These are phyloP conservation scores for Pichia paraexigua DNA, from an alignment of 805 yeast species.

Conservation along the genomic window DNA sequence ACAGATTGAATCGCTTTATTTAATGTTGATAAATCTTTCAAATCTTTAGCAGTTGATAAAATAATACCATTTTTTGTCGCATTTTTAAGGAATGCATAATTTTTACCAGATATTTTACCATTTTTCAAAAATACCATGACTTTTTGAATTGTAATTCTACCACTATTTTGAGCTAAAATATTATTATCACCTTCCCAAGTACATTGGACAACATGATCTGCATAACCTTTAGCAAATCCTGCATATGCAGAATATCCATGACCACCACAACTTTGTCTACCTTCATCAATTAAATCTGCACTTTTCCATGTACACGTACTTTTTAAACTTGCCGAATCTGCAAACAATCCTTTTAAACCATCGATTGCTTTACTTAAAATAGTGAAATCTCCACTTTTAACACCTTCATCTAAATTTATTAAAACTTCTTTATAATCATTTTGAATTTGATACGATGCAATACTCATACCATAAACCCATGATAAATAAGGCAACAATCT, in stretches of 20 bases:
- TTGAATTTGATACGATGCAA: slow-evolving; percentile 59
- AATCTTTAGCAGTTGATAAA: slow-evolving; percentile 20
- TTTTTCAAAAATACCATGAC: slow-evolving; percentile 30
- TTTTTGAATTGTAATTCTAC: slow-evolving; percentile 61
- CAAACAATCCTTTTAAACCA: slow-evolving; percentile 69
- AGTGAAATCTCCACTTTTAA: slow-evolving; percentile 38
- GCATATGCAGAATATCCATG: slow-evolving; percentile 93
- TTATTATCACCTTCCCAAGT: slow-evolving; percentile 98
- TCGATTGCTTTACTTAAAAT: slow-evolving; percentile 41
- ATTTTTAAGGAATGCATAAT: slow-evolving; percentile 31
- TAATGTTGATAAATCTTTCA: slow-evolving; percentile 26
- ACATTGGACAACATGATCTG: slow-evolving; percentile 96
- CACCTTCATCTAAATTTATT: slow-evolving; percentile 46
- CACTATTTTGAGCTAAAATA: slow-evolving; percentile 75
- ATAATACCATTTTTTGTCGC: slow-evolving; percentile 27
- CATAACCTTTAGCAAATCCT: slow-evolving; percentile 81
- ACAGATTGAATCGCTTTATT: slow-evolving; percentile 33
- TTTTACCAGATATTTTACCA: slow-evolving; percentile 29
- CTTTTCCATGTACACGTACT: slow-evolving; percentile 87
- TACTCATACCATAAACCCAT: slow-evolving; percentile 64
- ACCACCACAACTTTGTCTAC: slow-evolving; percentile 93
- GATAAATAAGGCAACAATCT: slow-evolving; percentile 82
- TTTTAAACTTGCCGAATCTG: slow-evolving; percentile 80
- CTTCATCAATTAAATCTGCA: slow-evolving; percentile 73
- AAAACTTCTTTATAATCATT: slow-evolving; percentile 42